Conservation (phyloP, 257 asterid species). For the Craterostigma plantagineum region DNA sequence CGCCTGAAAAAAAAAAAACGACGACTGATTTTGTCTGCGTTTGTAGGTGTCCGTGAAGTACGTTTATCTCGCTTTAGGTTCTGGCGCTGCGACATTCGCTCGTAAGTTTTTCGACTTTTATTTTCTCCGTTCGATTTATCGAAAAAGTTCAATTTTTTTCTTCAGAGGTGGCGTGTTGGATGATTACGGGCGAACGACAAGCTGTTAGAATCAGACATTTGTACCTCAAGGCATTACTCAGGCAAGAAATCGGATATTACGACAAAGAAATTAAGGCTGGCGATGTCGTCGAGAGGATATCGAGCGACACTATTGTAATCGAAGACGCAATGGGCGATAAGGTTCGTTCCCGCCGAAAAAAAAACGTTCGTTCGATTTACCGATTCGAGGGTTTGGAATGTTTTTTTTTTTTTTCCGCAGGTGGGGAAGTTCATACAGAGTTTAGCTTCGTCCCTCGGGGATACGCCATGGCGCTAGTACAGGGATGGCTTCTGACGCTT, state of each 20-base stretch:
- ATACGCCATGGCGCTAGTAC: slow-evolving; percentile 41
- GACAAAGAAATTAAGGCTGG: slow-evolving; percentile 70
- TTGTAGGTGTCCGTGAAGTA: slow-evolving; percentile 45
- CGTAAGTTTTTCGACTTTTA: slow-evolving; percentile 26
- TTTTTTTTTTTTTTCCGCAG: slow-evolving; percentile 13
- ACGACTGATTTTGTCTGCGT: not conserved
- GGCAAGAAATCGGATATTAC: slow-evolving; percentile 69
- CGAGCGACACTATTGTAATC: slow-evolving; percentile 82
- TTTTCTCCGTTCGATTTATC: not conserved
- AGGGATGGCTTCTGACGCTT: slow-evolving; percentile 80
- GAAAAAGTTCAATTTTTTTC: not conserved
- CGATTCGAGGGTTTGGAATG: no score
- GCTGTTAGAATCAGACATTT: slow-evolving; percentile 55
- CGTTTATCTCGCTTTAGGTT: slow-evolving; percentile 54
- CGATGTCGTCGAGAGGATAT: slow-evolving; percentile 76
- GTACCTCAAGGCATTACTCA: slow-evolving; percentile 45
- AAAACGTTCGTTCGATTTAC: no score
- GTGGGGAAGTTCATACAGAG: slow-evolving; percentile 73
- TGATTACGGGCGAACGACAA: slow-evolving; percentile 87
- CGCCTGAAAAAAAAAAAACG: no score
- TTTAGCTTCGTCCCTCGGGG: slow-evolving; percentile 63
- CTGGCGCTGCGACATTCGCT: slow-evolving; percentile 48
- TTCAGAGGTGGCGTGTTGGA: slow-evolving; percentile 86
- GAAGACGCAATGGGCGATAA: slow-evolving; percentile 95
- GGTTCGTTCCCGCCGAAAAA: slow-evolving; percentile 11